Percentiles rank a stretch among this genome's conserved stretches.
Evolutionary conservation across 179 eudicot species (phyloP).

Genomic region (Camellia oleifera): DNA sequence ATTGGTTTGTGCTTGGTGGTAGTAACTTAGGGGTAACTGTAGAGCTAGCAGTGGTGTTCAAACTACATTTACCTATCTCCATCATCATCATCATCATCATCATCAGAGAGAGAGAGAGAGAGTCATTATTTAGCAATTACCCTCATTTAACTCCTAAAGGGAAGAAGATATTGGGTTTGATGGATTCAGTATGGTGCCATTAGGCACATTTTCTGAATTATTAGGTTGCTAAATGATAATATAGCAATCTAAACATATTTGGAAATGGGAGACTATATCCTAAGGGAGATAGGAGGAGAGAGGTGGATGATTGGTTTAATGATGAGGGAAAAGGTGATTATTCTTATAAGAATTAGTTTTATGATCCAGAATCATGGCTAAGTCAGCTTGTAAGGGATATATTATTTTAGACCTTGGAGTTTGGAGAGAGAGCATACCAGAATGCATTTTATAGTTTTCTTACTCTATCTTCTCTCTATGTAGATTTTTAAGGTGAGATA

Average conservation of each 20-base stretch:
- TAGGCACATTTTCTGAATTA: background rate
- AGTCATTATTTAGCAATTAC: background rate
- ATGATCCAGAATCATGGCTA: background rate
- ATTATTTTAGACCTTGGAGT: background rate
- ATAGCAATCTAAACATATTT: background rate
- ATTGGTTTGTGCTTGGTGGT: background rate
- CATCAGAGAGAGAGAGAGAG: background rate
- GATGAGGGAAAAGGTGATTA: background rate
- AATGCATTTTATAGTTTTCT: background rate
- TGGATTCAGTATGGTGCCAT: background rate
- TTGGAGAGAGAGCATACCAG: background rate
- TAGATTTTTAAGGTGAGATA: background rate
- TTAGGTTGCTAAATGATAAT: background rate
- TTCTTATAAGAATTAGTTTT: background rate
- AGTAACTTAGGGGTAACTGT: background rate
- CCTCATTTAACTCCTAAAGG: background rate
- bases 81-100: too few species aligned
- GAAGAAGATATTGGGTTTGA: background rate
- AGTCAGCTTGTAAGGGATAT: background rate
- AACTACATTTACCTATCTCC: background rate
- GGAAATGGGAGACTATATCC: background rate
- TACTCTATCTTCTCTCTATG: background rate
- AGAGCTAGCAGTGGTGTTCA: background rate
- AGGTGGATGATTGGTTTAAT: background rate
- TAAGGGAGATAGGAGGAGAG: background rate